A percentile compares a stretch with the other conserved stretches of the same genome.
phyloP scores from a whole-genome alignment of 768 basidiomycete genomes.

The Agrocybe pediades region DNA sequence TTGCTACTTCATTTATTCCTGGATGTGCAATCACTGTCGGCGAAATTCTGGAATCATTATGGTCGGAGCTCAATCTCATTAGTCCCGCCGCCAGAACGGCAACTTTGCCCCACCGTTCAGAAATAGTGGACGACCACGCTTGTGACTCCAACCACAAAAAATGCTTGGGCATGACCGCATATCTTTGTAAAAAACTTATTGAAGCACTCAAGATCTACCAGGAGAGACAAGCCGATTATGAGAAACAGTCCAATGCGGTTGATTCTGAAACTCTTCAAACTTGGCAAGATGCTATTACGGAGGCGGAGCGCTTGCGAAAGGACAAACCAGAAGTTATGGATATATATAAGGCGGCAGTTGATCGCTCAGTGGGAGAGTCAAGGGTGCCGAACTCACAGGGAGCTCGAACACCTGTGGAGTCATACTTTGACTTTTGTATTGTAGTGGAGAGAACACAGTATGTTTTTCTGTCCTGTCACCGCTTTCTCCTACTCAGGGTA shows the following conservation, averaged over 20 bases:
- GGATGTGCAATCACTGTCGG: conserved; percentile 6
- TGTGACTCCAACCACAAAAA: conserved; percentile 26
- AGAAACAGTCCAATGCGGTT: neutral
- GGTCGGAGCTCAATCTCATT: conserved; percentile 18
- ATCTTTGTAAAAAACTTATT: neutral
- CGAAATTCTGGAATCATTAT: conserved; percentile 23
- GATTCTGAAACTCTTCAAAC: neutral
- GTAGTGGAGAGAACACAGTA: neutral
- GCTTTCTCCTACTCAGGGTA: neutral
- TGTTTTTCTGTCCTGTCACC: neutral
- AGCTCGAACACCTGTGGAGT: neutral
- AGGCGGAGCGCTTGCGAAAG: neutral
- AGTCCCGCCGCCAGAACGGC: conserved; percentile 6
- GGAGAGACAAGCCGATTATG: neutral
- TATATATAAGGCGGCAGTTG: neutral
- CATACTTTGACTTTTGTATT: neutral
- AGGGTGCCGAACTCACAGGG: neutral
- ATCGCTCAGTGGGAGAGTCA: neutral
- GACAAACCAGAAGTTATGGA: neutral
- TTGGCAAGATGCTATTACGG: neutral
- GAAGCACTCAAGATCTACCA: neutral
- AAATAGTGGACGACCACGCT: conserved; percentile 24
- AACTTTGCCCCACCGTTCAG: conserved; percentile 10
- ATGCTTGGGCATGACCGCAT: conserved; percentile 10
- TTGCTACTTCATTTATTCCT: conserved; percentile 15